Conservation (phyloP, 1,284 basidiomycete species). For the Cystobasidium sp. region DNA sequence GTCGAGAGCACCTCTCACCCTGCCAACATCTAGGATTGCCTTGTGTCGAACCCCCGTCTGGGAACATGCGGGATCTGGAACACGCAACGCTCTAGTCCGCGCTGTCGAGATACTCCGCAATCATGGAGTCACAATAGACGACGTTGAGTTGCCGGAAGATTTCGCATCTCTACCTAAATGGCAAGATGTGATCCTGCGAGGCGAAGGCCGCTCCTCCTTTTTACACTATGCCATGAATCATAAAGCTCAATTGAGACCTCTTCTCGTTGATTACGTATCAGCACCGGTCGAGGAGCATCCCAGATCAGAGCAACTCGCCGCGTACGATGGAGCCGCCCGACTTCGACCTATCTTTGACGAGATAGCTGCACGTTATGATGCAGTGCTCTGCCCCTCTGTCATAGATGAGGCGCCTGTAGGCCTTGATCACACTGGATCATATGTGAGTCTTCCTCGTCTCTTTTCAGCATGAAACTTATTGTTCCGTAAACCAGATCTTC, state of each 20-base stretch:
- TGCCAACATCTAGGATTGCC: background rate
- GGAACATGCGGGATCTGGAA: slow-evolving; percentile 5
- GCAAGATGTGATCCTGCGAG: slow-evolving; percentile 7
- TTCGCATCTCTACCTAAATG: slow-evolving; percentile 4
- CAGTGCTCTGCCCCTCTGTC: slow-evolving; percentile 14
- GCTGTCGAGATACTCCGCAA: background rate
- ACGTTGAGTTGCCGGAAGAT: background rate
- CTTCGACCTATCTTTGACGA: slow-evolving; percentile 25
- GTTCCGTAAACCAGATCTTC: background rate
- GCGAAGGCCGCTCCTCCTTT: slow-evolving; percentile 2
- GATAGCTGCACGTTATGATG: slow-evolving; percentile 18
- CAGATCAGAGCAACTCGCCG: slow-evolving; percentile 9
- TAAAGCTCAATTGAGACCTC: background rate
- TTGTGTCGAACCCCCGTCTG: slow-evolving; percentile 30
- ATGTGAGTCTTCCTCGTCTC: background rate
- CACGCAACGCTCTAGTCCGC: background rate
- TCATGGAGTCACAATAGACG: background rate
- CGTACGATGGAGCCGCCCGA: slow-evolving; percentile 24
- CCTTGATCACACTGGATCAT: slow-evolving; percentile 21
- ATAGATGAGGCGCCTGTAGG: slow-evolving; percentile 28
- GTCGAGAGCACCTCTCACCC: background rate
- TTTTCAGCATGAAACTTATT: background rate
- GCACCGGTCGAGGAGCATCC: slow-evolving; percentile 5
- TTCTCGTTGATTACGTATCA: background rate
- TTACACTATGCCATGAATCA: slow-evolving; percentile 9